Evolutionary conservation across 2,329 filamentous ascomycete species (phyloP), one percentile per base, ranked within the genome.

Genomic region (Epichloe elymi): DNA sequence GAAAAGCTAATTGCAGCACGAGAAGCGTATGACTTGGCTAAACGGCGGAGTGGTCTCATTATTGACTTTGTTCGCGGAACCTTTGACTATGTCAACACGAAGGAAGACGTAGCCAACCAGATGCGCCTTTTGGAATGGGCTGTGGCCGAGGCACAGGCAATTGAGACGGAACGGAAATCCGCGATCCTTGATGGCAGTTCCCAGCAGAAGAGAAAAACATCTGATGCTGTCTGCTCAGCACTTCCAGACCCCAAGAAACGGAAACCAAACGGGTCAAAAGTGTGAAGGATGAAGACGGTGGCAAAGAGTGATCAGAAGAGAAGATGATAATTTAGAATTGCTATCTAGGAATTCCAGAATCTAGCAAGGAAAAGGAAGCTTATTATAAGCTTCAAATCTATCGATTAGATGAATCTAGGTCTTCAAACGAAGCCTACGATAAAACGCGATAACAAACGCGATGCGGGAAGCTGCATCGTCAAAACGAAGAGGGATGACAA

Each of bases 41-140:
- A 33, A 26, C 36, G 14, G 42, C 53, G 53, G 12, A 36, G 26
- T 33, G 0, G 38, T 44, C 44, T 33, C 11, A n/a, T 56, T 30
- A 48, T 38, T 14, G 5, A 23, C 14, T 56, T 56, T 51, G 39
- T 53, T 41, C 40, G 40, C 11, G 38, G 10, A 33, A 54, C 51
- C n/a, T 44, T 49, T n/a, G 15, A 43, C 46, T 54, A 53, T 20
- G 33, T 10, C 6, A 1, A 48, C 12, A 52, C 55, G 5, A 59
- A 53, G 49, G 37, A 50, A 17, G 43, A 59, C 51, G 53, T 53
- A 52, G 40, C 48, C 41, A 50, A 53, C 44, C 58, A 57, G 19
- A 52, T 20, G 37, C 53, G 55, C 46, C 55, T 61, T 48, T 33
- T 59, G 46, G 53, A 53, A 58, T 63, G 62, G 63, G 54, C 55